These are phyloP conservation scores for Gillenia trifoliata DNA, from an alignment of 306 rosid genomes.

Conservation along the genomic window DNA sequence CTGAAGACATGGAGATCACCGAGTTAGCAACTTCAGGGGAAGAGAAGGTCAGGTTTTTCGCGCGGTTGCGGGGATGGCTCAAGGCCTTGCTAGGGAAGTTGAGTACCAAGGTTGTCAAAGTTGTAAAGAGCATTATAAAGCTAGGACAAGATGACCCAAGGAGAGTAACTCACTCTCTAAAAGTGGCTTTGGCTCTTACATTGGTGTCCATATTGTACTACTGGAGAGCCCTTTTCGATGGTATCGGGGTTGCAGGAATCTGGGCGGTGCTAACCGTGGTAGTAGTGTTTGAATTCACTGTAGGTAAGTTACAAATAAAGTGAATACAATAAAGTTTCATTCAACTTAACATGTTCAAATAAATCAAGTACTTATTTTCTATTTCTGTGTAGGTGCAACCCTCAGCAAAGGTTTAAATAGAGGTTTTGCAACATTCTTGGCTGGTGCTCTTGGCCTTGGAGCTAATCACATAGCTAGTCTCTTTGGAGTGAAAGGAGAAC, in stretches of 20 bases:
- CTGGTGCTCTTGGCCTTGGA: slow-evolving; percentile 84
- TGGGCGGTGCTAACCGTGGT: slow-evolving; percentile 95
- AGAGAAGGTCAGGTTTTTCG: slow-evolving; percentile 17
- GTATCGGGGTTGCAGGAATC: slow-evolving; percentile 80
- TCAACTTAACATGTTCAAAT: not conserved
- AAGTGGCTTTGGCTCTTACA: slow-evolving; percentile 89
- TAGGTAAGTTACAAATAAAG: slow-evolving; percentile 41
- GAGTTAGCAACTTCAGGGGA: slow-evolving; percentile 27
- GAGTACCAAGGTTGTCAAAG: slow-evolving; percentile 34
- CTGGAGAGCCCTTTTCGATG: slow-evolving; percentile 67
- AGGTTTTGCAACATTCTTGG: slow-evolving; percentile 70
- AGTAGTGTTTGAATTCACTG: slow-evolving; percentile 79
- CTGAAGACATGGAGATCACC: slow-evolving; percentile 42
- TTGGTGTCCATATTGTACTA: slow-evolving; percentile 72
- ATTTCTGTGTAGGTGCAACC: slow-evolving; percentile 61
- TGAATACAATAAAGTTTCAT: not conserved
- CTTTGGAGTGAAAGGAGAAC: slow-evolving; percentile 60
- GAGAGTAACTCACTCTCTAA: slow-evolving; percentile 75
- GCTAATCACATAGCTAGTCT: slow-evolving; percentile 57
- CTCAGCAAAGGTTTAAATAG: slow-evolving; percentile 73
- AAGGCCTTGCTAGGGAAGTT: slow-evolving; percentile 32
- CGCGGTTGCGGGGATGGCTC: slow-evolving; percentile 10
- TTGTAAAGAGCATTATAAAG: slow-evolving; percentile 39
- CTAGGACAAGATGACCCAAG: slow-evolving; percentile 86
- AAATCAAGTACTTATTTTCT: not conserved